Base-by-base conservation (phyloP, 2,329 filamentous ascomycete genomes). In the Simplicillium sp. region DNA sequence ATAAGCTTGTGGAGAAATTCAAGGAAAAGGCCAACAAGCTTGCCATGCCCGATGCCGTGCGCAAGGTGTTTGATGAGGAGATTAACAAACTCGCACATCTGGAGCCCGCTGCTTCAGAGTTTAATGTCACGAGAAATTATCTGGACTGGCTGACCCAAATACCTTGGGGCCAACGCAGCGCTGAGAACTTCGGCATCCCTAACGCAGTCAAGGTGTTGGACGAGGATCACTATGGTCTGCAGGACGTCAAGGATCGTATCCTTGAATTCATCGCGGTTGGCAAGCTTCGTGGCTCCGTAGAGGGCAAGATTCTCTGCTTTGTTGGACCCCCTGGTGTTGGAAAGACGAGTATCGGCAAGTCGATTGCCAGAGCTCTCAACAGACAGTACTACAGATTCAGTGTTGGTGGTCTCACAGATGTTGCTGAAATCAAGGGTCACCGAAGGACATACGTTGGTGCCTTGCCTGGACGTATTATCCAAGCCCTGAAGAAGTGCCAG, bases 291-390 rank as follows among this genome's bases (percentile, higher is more conserved):
- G 92, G 94, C 33, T 96, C 90, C 0, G 92, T 98, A 1, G 92
- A 98, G 62, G 92, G 92, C 59, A 98, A 98, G 67, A 98, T 98
- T 40, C 70, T 98, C 32, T 98, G 92, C 65, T 90, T 98, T 57
- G 94, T 98, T 41, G 92, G 92, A 1, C 92, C 92, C 39, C 92
- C 92, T 14, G 92, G 92, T 69, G 92, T 98, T 18, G 92, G 92
- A 54, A 98, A 98, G 71, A 98, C 92, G 3, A 96, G 89, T 61
- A 98, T 98, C 50, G 92, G 92, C 58, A 98, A 98, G 62, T 97
- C 89, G 1, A 96, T 98, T 53, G 92, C 92, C 13, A 79, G 90
- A 41, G 94, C 92, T 20, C 69, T 98, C 43, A 96, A 96, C 65
- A 76, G 94, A 44, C 83, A 98, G 57, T 98, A 98, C 68, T 98